Percentiles rank a stretch among this genome's conserved stretches.
Evolutionary conservation across 208 protist species (phyloP).

Genomic region (Acanthamoeba rhysodes): DNA sequence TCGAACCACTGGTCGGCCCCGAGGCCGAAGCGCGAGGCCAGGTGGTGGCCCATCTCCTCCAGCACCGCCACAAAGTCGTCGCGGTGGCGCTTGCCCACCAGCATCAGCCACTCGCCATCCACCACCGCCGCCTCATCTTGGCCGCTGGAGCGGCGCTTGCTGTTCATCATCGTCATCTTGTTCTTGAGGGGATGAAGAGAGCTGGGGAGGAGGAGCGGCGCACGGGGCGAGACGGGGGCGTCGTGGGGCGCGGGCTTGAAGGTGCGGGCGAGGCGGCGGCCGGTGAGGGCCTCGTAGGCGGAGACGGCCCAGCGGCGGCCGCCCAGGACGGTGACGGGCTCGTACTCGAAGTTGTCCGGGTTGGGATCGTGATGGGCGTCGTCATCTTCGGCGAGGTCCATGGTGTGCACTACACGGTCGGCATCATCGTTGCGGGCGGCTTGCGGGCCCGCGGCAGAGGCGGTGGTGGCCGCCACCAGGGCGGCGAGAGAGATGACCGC

Average conservation of each 20-base stretch:
- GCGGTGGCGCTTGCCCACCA: neutral
- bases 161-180: neutral
- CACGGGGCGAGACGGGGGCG: neutral
- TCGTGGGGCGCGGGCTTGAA: neutral
- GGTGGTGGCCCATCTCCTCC: neutral
- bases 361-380: too few relatives aligned
- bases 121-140: neutral
- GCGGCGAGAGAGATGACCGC: too few relatives aligned
- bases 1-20: constrained; percentile 2
- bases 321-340: too few relatives aligned
- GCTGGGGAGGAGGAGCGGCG: neutral
- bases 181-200: neutral
- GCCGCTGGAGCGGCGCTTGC: neutral
- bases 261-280: too few relatives aligned
- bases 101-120: neutral
- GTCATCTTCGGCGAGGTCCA: too few relatives aligned
- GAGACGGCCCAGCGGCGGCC: too few relatives aligned
- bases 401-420: too few relatives aligned
- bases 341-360: too few relatives aligned
- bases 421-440: too few relatives aligned
- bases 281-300: too few relatives aligned
- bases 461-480: too few relatives aligned
- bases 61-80: neutral
- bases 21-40: neutral
- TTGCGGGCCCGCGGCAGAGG: too few relatives aligned